Evolutionary conservation across 2,329 filamentous ascomycete species (phyloP).

Genomic region (Cadophora gregata): DNA sequence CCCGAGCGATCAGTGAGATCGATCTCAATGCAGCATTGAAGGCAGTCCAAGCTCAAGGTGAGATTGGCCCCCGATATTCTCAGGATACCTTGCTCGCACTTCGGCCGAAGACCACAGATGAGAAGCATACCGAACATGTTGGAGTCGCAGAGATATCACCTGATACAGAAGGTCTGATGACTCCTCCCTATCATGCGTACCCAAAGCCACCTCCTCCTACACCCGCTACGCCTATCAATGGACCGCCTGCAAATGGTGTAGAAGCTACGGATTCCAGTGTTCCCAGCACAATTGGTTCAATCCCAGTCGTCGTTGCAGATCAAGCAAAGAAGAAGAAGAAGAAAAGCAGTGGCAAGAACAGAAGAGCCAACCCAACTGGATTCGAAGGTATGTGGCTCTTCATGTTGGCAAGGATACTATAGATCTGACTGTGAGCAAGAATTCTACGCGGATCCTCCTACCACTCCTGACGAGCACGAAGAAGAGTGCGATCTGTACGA

Average conservation of each 20-base stretch:
- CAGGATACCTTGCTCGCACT: slow-evolving; percentile 33
- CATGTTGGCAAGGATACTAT: not conserved
- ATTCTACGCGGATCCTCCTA: slow-evolving; percentile 78
- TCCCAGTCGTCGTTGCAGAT: not conserved
- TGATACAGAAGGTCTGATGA: slow-evolving; percentile 26
- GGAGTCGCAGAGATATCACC: slow-evolving; percentile 20
- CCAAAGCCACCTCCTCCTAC: slow-evolving; percentile 34
- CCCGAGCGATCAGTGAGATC: slow-evolving; percentile 37
- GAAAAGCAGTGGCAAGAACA: slow-evolving; percentile 45
- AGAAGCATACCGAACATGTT: slow-evolving; percentile 28
- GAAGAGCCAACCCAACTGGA: slow-evolving; percentile 56
- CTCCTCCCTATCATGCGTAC: slow-evolving; percentile 22
- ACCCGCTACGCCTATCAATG: slow-evolving; percentile 22
- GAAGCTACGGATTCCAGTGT: not conserved
- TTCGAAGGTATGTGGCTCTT: slow-evolving; percentile 64
- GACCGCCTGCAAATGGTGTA: not conserved
- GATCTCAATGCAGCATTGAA: slow-evolving; percentile 33
- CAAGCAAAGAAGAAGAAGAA: slow-evolving; percentile 51
- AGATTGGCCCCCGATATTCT: slow-evolving; percentile 28
- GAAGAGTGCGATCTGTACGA: slow-evolving; percentile 75
- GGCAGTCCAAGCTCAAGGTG: slow-evolving; percentile 14
- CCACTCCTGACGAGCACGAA: slow-evolving; percentile 70
- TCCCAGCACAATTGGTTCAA: slow-evolving; percentile 4
- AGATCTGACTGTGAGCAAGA: slow-evolving; percentile 51
- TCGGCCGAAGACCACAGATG: slow-evolving; percentile 14